Evolutionary conservation across 768 basidiomycete genomes (phyloP), one percentile per base, ranked within the genome.

Genomic region (Rhodotorula babjevae): DNA sequence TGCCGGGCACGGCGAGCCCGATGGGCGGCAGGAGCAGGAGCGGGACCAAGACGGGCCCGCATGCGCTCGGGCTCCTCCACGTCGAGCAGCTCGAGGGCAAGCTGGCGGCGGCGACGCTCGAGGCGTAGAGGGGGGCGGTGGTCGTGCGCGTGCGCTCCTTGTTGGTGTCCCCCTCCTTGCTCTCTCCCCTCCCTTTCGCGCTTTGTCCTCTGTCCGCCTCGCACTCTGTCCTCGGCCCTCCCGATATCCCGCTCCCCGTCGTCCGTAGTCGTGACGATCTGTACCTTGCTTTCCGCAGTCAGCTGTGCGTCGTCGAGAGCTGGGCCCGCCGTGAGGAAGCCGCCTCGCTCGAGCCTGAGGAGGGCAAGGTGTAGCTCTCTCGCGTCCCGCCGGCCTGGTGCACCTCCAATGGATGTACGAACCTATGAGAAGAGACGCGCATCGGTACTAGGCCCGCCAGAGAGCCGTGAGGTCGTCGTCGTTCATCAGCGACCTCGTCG

Each of bases 11-110:
- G 33, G 65, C 46, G 55, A 61, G 62, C 47, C 40, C 40, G 23
- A 58, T 56, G 50, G n/a, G 55, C 58, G 58, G 46, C 14, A 25
- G 66, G 36, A 61, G 66, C 29, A 27, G 66, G 49, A 61, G 66
- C 33, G 66, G 66, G 29, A 47, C 47, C 42, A 40, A 21, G 19
- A 19, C 21, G 9, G 58, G 58, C 10, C 36, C 40, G 40, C 59
- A 60, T 14, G 61, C n/a, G 60, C 42, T 61, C 21, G 44, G 42
- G 25, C 11, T 31, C 8, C 23, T 31, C 8, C 23, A 31, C 49
- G 47, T 50, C 23, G 63, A 63, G 36, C 31, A 42, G 63, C 42
- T 63, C 33, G 36, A 53, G 36, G n/a, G 31, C 1, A 25, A 15
- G 40, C 33, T 63, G 18, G 36, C 33, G 14, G 63, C 52, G 3